Base-by-base conservation (phyloP, 331 rosid genomes). In the Stylosanthes scabra region DNA sequence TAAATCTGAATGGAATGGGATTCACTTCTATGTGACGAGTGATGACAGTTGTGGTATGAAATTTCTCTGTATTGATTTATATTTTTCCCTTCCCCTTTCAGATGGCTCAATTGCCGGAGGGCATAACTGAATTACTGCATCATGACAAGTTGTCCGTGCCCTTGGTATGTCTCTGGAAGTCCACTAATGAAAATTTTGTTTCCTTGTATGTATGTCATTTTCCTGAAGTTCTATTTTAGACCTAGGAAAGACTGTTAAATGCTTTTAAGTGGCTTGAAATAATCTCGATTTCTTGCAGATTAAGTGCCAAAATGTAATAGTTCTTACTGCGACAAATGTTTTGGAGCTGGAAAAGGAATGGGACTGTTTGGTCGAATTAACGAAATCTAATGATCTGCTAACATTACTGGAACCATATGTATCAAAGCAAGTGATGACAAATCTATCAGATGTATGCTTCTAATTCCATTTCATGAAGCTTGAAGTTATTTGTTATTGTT, bases 91-190 rank as follows among this genome's bases (percentile, higher is more conserved):
- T 83, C 82, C 27, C 72, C 68, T 94, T 81, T 84, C 92, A 91
- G 97, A 91, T 94, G 99, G 99, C 96, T 76, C 97, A 84, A 62
- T 73, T 94, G 81, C 99, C 99, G 0, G 97, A 94, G 86, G 97
- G 97, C 78, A 90, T 91, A 71, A 94, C 99, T n/a, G 96, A 94
- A 77, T 74, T 91, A 50, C 84, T 92, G 88, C 99, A 90, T 79
- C 99, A 94, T 50, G 97, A 82, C 77, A 82, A 78, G 54, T 79
- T 91, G 88, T 66, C 81, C 9, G 90, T 90, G 76, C 99, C 97
- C 9, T 80, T 94, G 97, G 99, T 90, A 85, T 56, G 97, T 78
- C 45, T 54, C 75, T 61, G 52, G 58, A 82, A 76, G 45, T 58
- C 74, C 72, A 1, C 52, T 34, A 45, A 8, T 5, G 28, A 59